Conservation (phyloP, 495 filamentous ascomycete genomes). For the Trichocladium uniseriatum region DNA sequence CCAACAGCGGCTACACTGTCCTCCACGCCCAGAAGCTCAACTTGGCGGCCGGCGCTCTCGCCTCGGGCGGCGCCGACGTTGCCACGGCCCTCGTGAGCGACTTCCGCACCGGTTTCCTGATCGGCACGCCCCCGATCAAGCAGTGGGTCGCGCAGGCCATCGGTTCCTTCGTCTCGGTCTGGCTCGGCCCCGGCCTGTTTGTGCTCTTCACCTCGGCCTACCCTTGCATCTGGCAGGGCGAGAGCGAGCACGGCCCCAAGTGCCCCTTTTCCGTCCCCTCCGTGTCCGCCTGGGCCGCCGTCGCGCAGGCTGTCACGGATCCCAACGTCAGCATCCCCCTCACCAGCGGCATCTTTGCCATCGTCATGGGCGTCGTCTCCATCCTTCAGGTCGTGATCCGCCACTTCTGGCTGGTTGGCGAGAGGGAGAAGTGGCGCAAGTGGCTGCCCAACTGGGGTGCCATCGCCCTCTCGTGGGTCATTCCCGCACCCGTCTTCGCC, state of each 20-base stretch:
- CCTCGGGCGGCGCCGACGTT: conserved; percentile 49
- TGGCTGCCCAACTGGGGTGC: conserved; percentile 62
- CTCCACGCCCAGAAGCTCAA: conserved; percentile 50
- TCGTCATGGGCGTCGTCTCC: conserved; percentile 45
- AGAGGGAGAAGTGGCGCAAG: conserved; percentile 40
- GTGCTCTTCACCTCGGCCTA: conserved; percentile 57
- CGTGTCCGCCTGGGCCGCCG: conserved; percentile 57
- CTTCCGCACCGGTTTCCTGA: conserved; percentile 55
- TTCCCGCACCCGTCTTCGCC: conserved; percentile 31
- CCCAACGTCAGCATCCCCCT: conserved; percentile 48
- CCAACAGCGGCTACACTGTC: conserved; percentile 35
- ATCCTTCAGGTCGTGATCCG: conserved; percentile 45
- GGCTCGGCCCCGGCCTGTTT: conserved; percentile 54
- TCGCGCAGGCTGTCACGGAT: conserved; percentile 54
- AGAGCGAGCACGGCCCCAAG: conserved; percentile 26
- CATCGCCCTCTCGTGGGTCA: conserved; percentile 53
- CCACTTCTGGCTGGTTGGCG: conserved; percentile 45
- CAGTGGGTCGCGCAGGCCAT: conserved; percentile 57
- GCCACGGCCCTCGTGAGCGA: conserved; percentile 47
- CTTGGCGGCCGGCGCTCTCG: conserved; percentile 53
- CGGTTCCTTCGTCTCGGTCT: conserved; percentile 52
- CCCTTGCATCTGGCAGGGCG: conserved; percentile 44
- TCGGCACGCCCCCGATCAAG: conserved; percentile 51
- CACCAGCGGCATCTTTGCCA: conserved; percentile 46
- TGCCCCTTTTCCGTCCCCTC: conserved; percentile 52